A percentile compares a stretch with the other conserved stretches of the same genome.
Conservation (phyloP, 2,329 filamentous ascomycete genomes). For the Xylariaceae sp. region DNA sequence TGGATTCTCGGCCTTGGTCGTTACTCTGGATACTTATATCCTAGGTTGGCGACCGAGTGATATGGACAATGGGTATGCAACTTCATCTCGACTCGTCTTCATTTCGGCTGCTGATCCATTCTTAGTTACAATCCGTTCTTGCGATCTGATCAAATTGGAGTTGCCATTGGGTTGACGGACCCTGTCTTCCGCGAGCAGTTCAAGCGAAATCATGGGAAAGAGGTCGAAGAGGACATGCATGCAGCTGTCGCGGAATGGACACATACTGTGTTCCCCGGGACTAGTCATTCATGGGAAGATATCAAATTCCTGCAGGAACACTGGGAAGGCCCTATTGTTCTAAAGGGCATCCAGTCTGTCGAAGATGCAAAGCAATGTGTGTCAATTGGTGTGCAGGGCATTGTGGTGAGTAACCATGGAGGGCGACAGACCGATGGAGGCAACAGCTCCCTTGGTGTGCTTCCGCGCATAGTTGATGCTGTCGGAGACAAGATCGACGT, state of each 20-base stretch:
- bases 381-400: slow-evolving; percentile 26
- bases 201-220: slow-evolving; percentile 18
- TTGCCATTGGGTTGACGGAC: slow-evolving; percentile 27
- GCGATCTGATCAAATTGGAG: slow-evolving; percentile 26
- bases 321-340: slow-evolving; percentile 28
- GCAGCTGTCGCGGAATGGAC: slow-evolving; percentile 26
- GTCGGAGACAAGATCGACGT: slow-evolving; percentile 58
- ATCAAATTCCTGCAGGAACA: slow-evolving; percentile 25
- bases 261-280: slow-evolving; percentile 23
- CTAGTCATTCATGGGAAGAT: slow-evolving; percentile 25
- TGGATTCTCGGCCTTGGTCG: slow-evolving; percentile 24
- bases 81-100: neutral
- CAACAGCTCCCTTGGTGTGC: slow-evolving; percentile 51
- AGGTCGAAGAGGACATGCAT: slow-evolving; percentile 22
- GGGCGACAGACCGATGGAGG: slow-evolving; percentile 57
- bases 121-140: slow-evolving; percentile 28
- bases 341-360: slow-evolving; percentile 33
- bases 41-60: slow-evolving; percentile 28
- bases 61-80: slow-evolving; percentile 14
- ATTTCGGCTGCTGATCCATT: neutral
- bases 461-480: slow-evolving; percentile 59
- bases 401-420: slow-evolving; percentile 58
- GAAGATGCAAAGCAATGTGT: slow-evolving; percentile 26
- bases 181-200: slow-evolving; percentile 27
- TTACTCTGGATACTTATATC: slow-evolving; percentile 29